These are phyloP conservation scores for Ogataea corticis DNA, from an alignment of 805 yeast species.

Conservation along the genomic window DNA sequence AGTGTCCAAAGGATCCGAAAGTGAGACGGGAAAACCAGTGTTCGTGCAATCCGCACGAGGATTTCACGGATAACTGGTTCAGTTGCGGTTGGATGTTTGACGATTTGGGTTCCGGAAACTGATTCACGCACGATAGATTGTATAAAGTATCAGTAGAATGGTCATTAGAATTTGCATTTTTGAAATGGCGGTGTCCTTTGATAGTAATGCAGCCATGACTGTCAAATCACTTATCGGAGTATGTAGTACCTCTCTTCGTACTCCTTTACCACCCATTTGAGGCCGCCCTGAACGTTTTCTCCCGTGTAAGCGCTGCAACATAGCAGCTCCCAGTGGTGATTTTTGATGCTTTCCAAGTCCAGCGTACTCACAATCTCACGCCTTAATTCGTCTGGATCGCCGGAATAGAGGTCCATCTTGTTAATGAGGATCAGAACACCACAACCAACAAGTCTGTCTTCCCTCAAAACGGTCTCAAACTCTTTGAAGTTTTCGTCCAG, in stretches of 20 bases:
- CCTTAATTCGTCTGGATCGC: slow-evolving; percentile 20
- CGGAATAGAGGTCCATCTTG: slow-evolving; percentile 62
- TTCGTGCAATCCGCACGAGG: slow-evolving; percentile 66
- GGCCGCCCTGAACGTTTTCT: slow-evolving; percentile 38
- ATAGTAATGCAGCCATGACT: no score
- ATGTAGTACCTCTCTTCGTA: slow-evolving; percentile 41
- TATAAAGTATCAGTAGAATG: no score
- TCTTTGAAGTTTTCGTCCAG: slow-evolving; percentile 66
- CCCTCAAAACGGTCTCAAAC: slow-evolving; percentile 58
- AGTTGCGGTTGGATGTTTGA: slow-evolving; percentile 38
- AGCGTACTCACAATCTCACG: slow-evolving; percentile 27
- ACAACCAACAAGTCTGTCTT: slow-evolving; percentile 70
- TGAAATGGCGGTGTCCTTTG: no score
- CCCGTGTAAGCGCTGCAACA: slow-evolving; percentile 53
- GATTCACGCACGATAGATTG: no score
- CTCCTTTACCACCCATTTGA: slow-evolving; percentile 46
- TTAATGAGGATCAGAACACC: slow-evolving; percentile 70
- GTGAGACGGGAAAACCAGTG: slow-evolving; percentile 59
- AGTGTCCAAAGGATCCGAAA: slow-evolving; percentile 71
- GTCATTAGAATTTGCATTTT: no score
- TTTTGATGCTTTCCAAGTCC: slow-evolving; percentile 33
- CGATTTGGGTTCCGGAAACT: no score
- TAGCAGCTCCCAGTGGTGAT: slow-evolving; percentile 43
- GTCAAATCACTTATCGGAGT: slow-evolving; percentile 8
- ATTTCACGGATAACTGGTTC: slow-evolving; percentile 59